phyloP scores from a whole-genome alignment of 164 flowering plant genomes.

The Stephania yunnanensis region DNA sequence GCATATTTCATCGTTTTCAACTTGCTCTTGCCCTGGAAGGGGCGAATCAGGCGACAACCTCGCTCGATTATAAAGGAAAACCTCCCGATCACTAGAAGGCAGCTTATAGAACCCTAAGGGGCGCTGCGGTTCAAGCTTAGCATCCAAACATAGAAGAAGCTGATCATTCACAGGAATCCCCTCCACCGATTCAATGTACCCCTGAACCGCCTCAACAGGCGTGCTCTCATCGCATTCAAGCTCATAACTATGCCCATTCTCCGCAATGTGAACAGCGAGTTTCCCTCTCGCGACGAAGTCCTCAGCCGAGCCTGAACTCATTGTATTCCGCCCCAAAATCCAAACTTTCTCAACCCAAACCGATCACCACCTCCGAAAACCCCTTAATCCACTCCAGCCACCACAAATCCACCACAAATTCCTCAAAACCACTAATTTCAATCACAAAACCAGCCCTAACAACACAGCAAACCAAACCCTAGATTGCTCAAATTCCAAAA shows the following conservation, averaged over 20 bases:
- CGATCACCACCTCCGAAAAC: constrained; percentile 1
- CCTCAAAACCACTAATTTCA: constrained; percentile 14
- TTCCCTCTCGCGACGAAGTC: constrained; percentile 42
- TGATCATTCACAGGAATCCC: constrained; percentile 63
- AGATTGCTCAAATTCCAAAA: not conserved
- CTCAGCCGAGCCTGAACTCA: constrained; percentile 56
- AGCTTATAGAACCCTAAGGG: constrained; percentile 71
- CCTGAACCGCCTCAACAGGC: constrained; percentile 62
- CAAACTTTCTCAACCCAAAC: constrained; percentile 16
- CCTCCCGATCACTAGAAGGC: constrained; percentile 64
- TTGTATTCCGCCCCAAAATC: constrained; percentile 25
- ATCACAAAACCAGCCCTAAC: not conserved
- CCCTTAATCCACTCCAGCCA: not conserved
- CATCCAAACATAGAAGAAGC: constrained; percentile 69
- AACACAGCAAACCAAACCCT: not conserved
- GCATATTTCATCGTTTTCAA: constrained; percentile 38
- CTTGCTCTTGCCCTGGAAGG: constrained; percentile 53
- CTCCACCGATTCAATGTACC: constrained; percentile 48
- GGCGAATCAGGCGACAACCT: constrained; percentile 55
- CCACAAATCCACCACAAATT: constrained; percentile 5
- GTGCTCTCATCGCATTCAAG: constrained; percentile 66
- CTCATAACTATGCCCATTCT: constrained; percentile 78
- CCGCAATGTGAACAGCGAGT: constrained; percentile 73
- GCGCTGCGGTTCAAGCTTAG: constrained; percentile 67
- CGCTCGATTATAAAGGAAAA: constrained; percentile 66